These are phyloP conservation scores for Cucurbita maxima DNA, from an alignment of 306 rosid genomes.

Conservation along the genomic window DNA sequence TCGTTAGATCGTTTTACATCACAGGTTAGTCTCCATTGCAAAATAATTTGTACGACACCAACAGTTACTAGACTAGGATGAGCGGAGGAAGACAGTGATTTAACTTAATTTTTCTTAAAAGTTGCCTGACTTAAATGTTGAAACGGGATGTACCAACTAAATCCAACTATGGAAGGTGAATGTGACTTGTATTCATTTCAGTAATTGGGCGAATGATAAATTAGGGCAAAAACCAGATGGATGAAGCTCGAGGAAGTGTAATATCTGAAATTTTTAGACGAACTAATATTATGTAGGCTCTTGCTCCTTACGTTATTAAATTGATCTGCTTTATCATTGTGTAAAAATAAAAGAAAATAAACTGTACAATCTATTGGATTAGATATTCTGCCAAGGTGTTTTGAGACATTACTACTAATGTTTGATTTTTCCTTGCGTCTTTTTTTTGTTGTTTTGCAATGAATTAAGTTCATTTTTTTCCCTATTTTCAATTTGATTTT, in stretches of 20 bases:
- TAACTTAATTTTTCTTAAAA: neutral
- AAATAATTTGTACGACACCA: neutral
- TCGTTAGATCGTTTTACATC: slow-evolving; percentile 27
- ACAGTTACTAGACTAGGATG: neutral
- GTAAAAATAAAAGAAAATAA: neutral
- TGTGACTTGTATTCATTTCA: neutral
- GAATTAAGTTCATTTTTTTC: neutral
- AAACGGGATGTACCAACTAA: neutral
- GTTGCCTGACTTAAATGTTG: neutral
- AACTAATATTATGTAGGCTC: no score
- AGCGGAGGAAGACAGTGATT: neutral
- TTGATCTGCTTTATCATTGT: neutral
- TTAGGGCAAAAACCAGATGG: neutral
- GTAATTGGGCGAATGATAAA: neutral
- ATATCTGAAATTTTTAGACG: neutral
- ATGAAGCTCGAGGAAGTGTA: neutral
- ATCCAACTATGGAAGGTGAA: neutral
- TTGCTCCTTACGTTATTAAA: neutral
- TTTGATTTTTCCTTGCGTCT: neutral
- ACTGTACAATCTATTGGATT: neutral
- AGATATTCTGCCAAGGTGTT: neutral
- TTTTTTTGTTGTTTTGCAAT: neutral
- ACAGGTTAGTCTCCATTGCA: slow-evolving; percentile 35
- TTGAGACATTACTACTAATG: neutral
- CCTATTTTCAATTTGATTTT: neutral